Evolutionary conservation across 176 grass and related monocot species (phyloP).

Genomic region (Bromus sterilis): DNA sequence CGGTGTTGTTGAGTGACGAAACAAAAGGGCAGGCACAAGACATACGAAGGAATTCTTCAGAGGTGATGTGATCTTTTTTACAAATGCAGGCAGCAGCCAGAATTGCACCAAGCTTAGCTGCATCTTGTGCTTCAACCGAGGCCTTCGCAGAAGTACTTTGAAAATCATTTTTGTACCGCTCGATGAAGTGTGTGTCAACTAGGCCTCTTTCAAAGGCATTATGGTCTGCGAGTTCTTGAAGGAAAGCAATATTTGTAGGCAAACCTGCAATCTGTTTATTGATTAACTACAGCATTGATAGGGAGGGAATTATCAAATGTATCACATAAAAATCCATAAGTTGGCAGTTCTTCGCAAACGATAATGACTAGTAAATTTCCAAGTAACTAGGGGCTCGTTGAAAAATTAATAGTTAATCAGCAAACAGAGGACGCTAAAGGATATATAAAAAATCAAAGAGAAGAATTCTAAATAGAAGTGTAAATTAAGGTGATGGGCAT

Average conservation of each 20-base stretch:
- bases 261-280: slow-evolving; percentile 82
- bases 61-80: slow-evolving; percentile 44
- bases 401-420: neutral
- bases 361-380: neutral
- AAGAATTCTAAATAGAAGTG: neutral
- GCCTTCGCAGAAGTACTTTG: slow-evolving; percentile 35
- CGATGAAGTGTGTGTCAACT: slow-evolving; percentile 90
- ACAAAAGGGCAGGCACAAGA: slow-evolving; percentile 12
- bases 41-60: slow-evolving; percentile 52
- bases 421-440: neutral
- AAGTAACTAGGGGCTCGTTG: neutral
- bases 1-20: neutral
- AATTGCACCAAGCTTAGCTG: slow-evolving; percentile 51
- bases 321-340: neutral
- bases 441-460: neutral
- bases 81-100: slow-evolving; percentile 83
- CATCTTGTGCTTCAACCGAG: slow-evolving; percentile 29
- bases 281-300: slow-evolving; percentile 18
- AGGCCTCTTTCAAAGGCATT: slow-evolving; percentile 76
- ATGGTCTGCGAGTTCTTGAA: slow-evolving; percentile 79
- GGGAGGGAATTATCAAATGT: slow-evolving; percentile 1
- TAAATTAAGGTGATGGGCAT: neutral
- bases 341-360: neutral
- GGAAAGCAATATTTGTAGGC: slow-evolving; percentile 81
- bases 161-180: slow-evolving; percentile 72